These are phyloP conservation scores for Daldinia caldariorum DNA, from an alignment of 495 filamentous ascomycete species.

Conservation along the genomic window DNA sequence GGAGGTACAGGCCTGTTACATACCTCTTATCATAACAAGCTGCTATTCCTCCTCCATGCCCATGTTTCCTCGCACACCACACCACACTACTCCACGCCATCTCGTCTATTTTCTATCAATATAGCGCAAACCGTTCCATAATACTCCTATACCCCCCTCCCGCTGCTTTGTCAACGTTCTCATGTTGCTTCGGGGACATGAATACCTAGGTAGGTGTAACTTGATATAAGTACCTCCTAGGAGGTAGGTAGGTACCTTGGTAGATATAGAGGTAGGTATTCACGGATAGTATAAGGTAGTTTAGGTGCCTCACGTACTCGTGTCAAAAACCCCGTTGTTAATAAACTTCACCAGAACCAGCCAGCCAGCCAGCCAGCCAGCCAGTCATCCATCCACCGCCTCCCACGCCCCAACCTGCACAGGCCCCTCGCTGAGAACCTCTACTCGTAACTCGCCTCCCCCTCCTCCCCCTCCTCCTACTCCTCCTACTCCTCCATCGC, in stretches of 20 bases:
- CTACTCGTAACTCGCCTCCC: slow-evolving; percentile 70
- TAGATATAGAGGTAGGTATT: slow-evolving; percentile 6
- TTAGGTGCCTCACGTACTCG: no score
- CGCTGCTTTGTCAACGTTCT: neutral
- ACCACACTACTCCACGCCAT: neutral
- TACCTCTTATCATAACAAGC: neutral
- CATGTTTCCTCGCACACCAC: neutral
- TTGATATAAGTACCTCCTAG: no score
- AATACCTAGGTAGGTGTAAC: no score
- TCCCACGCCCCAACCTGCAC: slow-evolving; percentile 69
- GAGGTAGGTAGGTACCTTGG: no score
- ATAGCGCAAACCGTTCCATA: neutral
- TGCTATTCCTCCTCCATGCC: neutral
- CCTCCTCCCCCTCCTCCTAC: slow-evolving; percentile 42
- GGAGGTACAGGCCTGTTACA: no score
- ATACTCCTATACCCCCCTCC: neutral
- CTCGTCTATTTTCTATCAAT: neutral
- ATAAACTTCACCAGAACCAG: neutral
- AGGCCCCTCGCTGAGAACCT: slow-evolving; percentile 72
- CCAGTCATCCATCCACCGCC: slow-evolving; percentile 50
- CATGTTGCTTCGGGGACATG: neutral
- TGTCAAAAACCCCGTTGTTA: neutral
- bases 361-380: no score
- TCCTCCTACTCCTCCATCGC: slow-evolving; percentile 56
- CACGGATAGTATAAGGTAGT: no score